phyloP scores from a whole-genome alignment of 371 early-diverging fungal genomes.

The Saksenaea vasiformis region DNA sequence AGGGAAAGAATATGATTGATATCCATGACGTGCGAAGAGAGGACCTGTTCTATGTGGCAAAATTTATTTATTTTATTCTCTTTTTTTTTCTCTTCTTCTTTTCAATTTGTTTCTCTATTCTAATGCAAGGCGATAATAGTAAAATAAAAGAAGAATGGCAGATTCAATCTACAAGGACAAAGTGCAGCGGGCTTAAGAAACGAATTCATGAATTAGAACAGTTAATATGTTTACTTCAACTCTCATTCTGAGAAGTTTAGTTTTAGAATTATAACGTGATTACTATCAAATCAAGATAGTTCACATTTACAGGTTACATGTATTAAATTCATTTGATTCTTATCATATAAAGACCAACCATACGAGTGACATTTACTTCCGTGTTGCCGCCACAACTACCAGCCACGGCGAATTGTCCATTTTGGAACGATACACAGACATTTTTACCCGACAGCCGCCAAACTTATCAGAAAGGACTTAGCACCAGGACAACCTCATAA shows the following conservation, averaged over 20 bases:
- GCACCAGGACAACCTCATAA: not conserved
- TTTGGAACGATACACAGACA: conserved; percentile 2
- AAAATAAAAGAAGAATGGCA: not conserved
- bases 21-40: conserved; percentile 18
- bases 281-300: not conserved
- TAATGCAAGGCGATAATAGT: not conserved
- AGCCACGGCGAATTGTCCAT: not conserved
- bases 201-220: not conserved
- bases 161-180: not conserved
- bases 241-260: not conserved
- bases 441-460: too few species aligned
- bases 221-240: not conserved
- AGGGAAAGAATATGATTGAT: conserved; percentile 16
- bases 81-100: not conserved
- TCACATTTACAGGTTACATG: not conserved
- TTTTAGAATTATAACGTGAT: not conserved
- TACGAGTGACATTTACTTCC: not conserved
- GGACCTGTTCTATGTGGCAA: too few species aligned
- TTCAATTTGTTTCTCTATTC: not conserved
- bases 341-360: too few species aligned
- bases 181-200: not conserved
- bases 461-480: not conserved
- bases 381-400: not conserved
- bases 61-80: not conserved
- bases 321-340: not conserved